Base-by-base conservation (phyloP, 140 eudicot species). In the Anethum foeniculum region DNA sequence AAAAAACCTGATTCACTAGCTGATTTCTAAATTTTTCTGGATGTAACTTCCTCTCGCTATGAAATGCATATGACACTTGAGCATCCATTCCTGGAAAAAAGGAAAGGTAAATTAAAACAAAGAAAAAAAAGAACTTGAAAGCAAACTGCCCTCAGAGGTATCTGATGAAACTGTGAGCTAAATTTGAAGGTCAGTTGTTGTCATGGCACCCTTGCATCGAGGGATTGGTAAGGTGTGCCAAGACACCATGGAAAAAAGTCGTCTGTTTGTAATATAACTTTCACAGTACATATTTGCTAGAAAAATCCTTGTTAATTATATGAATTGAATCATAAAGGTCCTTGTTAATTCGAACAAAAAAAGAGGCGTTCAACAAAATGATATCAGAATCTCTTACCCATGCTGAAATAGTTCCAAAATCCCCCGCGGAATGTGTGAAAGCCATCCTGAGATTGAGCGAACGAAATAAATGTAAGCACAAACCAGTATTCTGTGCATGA, bases 401-500 rank as follows among this genome's bases (percentile, higher is more conserved):
- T 92, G 86, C 98, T 94, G 85, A 94, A 94, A 85, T 94, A 94
- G 82, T 94, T 94, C 98, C 98, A 94, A 72, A 94, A 94, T 80
- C 98, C 98, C 76, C 98, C 98, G 72, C 94, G 96, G 72, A 86
- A 94, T 36, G 97, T 94, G 83, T 39, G 91, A 82, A 85, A 85
- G 38, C 94, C 98, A 77, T 90, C 94, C 98, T 91, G 88, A 78
- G 58, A 81, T n/a, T 62, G 36, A 30, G 18, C 18, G 34, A 23
- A 62, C 28, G 25, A 62, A 60, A 62, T 10, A 5, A 82, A 75
- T 82, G 62, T 56, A 60, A 19, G 52, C 30, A 62, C 36, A 62
- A 10, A 62, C 69, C 36, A n/a, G 34, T 32, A 62, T 25, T 21
- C 28, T 21, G n/a, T 7, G 65, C 25, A 25, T 4, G 15, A 62